A percentile compares a stretch with the other conserved stretches of the same genome.
These are phyloP conservation scores for Aristolochia contorta DNA, from an alignment of 164 flowering plant species.

Conservation along the genomic window DNA sequence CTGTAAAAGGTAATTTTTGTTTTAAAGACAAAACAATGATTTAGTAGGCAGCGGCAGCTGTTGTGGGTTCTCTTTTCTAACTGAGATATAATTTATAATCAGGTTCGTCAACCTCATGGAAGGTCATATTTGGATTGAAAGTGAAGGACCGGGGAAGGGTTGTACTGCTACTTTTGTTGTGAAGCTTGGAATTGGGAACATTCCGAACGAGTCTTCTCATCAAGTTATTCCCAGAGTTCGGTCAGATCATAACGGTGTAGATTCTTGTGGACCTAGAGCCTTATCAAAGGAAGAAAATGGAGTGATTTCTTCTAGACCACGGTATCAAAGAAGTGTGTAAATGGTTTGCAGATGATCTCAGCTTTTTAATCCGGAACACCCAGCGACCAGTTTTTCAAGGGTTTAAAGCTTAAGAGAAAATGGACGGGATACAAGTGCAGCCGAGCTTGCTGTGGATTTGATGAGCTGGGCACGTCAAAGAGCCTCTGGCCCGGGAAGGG, in stretches of 20 bases:
- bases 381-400: too few relatives aligned
- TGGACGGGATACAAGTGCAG: too few relatives aligned
- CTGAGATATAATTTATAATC: constrained; percentile 6
- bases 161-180: constrained; percentile 32
- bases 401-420: too few relatives aligned
- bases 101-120: constrained; percentile 70
- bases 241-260: constrained; percentile 20
- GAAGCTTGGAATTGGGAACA: constrained; percentile 21
- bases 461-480: too few relatives aligned
- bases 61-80: background rate
- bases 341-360: background rate
- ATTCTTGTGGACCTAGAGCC: constrained; percentile 13
- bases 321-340: constrained; percentile 28
- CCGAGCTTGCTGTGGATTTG: too few relatives aligned
- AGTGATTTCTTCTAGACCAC: constrained; percentile 6
- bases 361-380: too few relatives aligned
- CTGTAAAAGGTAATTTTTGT: constrained; percentile 38
- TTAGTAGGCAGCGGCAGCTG: background rate
- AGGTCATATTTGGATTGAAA: constrained; percentile 71
- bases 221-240: constrained; percentile 14
- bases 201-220: constrained; percentile 18
- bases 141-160: constrained; percentile 62
- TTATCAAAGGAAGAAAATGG: constrained; percentile 3
- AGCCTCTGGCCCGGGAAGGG: too few relatives aligned
- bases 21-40: background rate